A percentile compares a stretch with the other conserved stretches of the same genome.
Conservation (phyloP, 768 basidiomycete genomes). For the Strobilomyces dryophilus region DNA sequence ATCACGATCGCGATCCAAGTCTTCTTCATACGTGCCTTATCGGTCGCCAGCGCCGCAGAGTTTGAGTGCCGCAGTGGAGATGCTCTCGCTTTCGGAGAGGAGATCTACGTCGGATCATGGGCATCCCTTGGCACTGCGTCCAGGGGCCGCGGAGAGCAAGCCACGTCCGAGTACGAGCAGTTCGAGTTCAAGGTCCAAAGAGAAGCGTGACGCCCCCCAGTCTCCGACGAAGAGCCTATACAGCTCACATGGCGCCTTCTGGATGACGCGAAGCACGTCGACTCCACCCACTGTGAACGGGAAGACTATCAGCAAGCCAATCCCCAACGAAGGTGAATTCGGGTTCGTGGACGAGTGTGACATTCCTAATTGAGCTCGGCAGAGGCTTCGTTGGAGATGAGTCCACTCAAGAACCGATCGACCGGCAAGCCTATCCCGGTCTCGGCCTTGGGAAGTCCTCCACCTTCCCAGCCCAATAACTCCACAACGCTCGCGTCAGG, state of each 20-base stretch:
- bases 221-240: constrained; percentile 46
- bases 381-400: constrained; percentile 71
- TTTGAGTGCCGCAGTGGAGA: constrained; percentile 67
- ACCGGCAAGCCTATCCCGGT: constrained; percentile 62
- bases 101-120: constrained; percentile 28
- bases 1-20: constrained; percentile 49
- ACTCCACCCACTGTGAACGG: constrained; percentile 48
- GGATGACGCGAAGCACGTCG: constrained; percentile 34
- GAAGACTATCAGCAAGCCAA: constrained; percentile 64
- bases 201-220: constrained; percentile 34
- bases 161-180: constrained; percentile 32
- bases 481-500: constrained; percentile 57
- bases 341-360: not conserved
- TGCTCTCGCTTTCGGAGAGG: constrained; percentile 39
- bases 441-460: constrained; percentile 33
- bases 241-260: constrained; percentile 30
- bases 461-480: constrained; percentile 13
- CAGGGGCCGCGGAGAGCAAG: constrained; percentile 19
- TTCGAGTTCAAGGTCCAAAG: constrained; percentile 22
- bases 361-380: constrained; percentile 2
- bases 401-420: constrained; percentile 65
- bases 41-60: constrained; percentile 63
- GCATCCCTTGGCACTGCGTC: constrained; percentile 15
- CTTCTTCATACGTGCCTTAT: constrained; percentile 51
- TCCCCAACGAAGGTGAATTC: constrained; percentile 61